Conservation (phyloP, 2,329 filamentous ascomycete species). For the Aspergillus carbonarius region DNA sequence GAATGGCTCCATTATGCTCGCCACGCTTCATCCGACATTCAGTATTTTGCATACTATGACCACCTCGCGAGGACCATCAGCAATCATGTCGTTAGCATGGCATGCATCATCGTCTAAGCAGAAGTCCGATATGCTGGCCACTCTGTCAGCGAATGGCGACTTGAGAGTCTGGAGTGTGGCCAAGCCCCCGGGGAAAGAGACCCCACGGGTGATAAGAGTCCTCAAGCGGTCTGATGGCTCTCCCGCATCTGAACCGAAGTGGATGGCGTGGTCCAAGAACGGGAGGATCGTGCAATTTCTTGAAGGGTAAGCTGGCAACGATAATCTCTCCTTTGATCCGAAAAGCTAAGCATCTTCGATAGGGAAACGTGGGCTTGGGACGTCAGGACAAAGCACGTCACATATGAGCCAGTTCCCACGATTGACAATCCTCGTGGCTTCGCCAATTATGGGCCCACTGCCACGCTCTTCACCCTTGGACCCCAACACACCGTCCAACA, state of each 20-base stretch:
- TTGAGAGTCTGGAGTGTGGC: slow-evolving; percentile 94
- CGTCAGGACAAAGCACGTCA: slow-evolving; percentile 95
- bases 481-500: slow-evolving; percentile 89
- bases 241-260: slow-evolving; percentile 74
- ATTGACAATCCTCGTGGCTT: slow-evolving; percentile 77
- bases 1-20: slow-evolving; percentile 91
- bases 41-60: slow-evolving; percentile 91
- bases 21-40: slow-evolving; percentile 84
- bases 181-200: slow-evolving; percentile 70
- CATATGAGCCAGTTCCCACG: slow-evolving; percentile 83
- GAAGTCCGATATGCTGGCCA: slow-evolving; percentile 96
- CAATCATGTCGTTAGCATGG: slow-evolving; percentile 85
- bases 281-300: slow-evolving; percentile 91
- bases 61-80: slow-evolving; percentile 78
- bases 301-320: slow-evolving; percentile 67
- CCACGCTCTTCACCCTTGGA: slow-evolving; percentile 88
- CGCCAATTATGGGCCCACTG: slow-evolving; percentile 83
- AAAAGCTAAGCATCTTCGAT: neutral
- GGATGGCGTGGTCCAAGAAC: slow-evolving; percentile 99
- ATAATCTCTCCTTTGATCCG: neutral
- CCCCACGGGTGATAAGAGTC: slow-evolving; percentile 84
- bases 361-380: slow-evolving; percentile 95
- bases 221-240: slow-evolving; percentile 73
- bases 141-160: slow-evolving; percentile 88
- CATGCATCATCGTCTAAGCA: slow-evolving; percentile 94